Evolutionary conservation across 352 stramenopile species (phyloP), one percentile per base, ranked within the genome.

Genomic region (Pythium aquatile): DNA sequence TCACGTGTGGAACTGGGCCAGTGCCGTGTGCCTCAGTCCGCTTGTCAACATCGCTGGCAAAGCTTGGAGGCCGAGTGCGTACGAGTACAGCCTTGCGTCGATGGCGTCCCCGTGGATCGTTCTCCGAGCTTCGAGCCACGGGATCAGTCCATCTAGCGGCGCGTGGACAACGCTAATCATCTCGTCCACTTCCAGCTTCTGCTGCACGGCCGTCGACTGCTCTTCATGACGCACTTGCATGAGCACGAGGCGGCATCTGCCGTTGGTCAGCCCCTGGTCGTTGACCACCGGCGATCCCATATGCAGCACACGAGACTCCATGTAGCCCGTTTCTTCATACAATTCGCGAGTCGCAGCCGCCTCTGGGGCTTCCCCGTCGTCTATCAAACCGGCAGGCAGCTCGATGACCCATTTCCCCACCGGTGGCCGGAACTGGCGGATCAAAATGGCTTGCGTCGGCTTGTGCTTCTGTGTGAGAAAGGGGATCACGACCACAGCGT

Each of bases 361-460:
- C 55, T 88, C 87, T 0, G 85, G 76, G 1, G 78, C 78, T 63
- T 98, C 91, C 10, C 79, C 74, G 17, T 66, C 67, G 68, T 98
- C 94, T 68, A 98, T 97, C 26, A 98, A 80, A 14, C 94, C 91
- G 10, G 92, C 91, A 1, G 92, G 92, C 16, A 98, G 79, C 72
- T 98, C 92, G 46, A 98, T 67, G 26, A 94, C 94, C 73, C 84
- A 95, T 46, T 83, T 78, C 53, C 82, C 82, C 5, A 91, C 80
- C 3, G 92, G 85, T 17, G 92, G 92, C 14, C 94, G 87, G 66
- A 95, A 98, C 69, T 98, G 94, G 35, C 89, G 83, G 57, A 98
- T 95, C 42, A 97, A 68, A 26, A 98, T 73, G 46, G 88, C 82
- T 9, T 69, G 72, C 2, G 62, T 76, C 16, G 67, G 68, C 5